Base-by-base conservation (phyloP, 2,329 filamentous ascomycete genomes). In the Lasiodiplodia sp. region DNA sequence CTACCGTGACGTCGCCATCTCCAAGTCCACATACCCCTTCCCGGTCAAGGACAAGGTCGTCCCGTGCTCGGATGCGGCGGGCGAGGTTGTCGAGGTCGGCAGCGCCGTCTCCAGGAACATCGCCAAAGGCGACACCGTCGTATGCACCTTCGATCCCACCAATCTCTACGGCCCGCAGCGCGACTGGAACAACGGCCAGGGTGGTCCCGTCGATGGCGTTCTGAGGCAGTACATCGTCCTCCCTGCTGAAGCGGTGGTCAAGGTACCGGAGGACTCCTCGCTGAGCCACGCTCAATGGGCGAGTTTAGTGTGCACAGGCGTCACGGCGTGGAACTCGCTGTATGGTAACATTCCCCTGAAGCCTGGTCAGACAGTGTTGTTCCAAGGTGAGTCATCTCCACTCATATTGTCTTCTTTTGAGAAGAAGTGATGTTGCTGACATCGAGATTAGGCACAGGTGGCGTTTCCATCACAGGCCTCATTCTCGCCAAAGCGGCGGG, bases 401-500 rank as follows among this genome's bases (percentile, higher is more conserved):
- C 70, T 18, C 25, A n/a, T n/a, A 10, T 21, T n/a, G 18, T 47
- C 38, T 40, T 40, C 14, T 16, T 40, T 47, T 10, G 44, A 18
- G 44, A 53, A 25, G 23, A 25, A 5, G 31, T 11, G 28, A 68
- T 79, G 82, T 64, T 77, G 18, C 8, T 67, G 18, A 47, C 44
- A 6, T 4, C 6, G 4, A 8, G 4, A 56, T 47, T 7, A 67
- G 55, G 65, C n/a, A 56, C 38, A 4, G 53, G 60, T 18, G 37
- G 68, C 28, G 73, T 72, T 3, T 72, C 72, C 8, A 71, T 70
- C 23, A 72, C 71, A 12, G 56, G 55, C 40, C 65, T 70, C 16
- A 55, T 70, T 69, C 69, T 85, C 65, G 85, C 82, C 18, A 84
- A 83, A 71, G 85, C 84, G 8, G 76, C 77, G 1, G 83, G 79